phyloP scores from a whole-genome alignment of 2,329 filamentous ascomycete species.

The Curvularia sp. region DNA sequence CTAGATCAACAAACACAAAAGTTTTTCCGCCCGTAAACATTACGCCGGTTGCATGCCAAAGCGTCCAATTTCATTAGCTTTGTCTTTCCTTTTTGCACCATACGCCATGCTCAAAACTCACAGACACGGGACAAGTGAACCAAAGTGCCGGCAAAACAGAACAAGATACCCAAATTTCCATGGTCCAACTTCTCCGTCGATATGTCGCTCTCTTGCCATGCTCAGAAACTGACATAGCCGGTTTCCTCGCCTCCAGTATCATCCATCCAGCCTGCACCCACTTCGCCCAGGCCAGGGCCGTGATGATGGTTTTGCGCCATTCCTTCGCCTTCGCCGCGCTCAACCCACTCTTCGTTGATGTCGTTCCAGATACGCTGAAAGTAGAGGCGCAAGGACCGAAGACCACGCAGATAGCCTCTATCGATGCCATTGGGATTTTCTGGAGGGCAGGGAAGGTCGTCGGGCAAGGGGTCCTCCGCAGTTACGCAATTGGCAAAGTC shows the following conservation, averaged over 20 bases:
- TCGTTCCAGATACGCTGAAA: conserved; percentile 88
- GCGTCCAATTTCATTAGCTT: conserved; percentile 18
- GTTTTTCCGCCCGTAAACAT: conserved; percentile 10
- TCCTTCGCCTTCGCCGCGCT: conserved; percentile 54
- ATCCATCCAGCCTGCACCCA: conserved; percentile 47
- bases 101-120: conserved; percentile 19
- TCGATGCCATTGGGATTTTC: conserved; percentile 82
- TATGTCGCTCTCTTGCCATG: background rate
- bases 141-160: background rate
- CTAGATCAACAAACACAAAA: conserved; percentile 1
- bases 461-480: conserved; percentile 71
- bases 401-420: conserved; percentile 84
- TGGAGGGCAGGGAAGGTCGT: conserved; percentile 76
- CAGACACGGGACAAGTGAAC: background rate
- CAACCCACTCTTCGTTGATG: conserved; percentile 60
- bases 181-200: background rate
- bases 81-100: conserved; percentile 14
- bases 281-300: conserved; percentile 44
- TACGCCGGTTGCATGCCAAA: conserved; percentile 16
- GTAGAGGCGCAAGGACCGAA: conserved; percentile 80
- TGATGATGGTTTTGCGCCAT: conserved; percentile 44
- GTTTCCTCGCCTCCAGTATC: conserved; percentile 44
- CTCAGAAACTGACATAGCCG: conserved; percentile 49
- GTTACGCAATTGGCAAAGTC: conserved; percentile 99
- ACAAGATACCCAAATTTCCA: background rate